Base-by-base conservation (phyloP, 148 eudicot species). In the Chenopodium suecicum region DNA sequence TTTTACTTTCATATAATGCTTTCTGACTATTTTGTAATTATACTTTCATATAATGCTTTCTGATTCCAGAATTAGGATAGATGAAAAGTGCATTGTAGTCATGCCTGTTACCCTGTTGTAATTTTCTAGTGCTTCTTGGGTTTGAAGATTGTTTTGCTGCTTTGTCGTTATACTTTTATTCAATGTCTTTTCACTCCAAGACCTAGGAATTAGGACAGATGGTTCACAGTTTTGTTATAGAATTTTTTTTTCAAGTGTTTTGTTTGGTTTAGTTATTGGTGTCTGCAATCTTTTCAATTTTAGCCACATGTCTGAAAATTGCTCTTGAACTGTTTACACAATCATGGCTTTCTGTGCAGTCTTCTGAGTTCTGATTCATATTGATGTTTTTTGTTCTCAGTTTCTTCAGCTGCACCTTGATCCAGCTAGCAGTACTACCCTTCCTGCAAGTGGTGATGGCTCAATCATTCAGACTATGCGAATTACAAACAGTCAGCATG, bases 341-440 rank as follows among this genome's bases (percentile, higher is more conserved):
- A 37, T 73, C 31, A 23, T 19, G 46, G 81, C 52, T 64, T 48
- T 71, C 46, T 27, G 11, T 60, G 32, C 71, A 82, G 2, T 12
- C 54, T 68, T 79, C 70, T 80, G 67, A 82, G 74, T 66, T 79
- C 70, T 80, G 67, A 82, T 77, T 66, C n/a, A 50, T 72, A 50
- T 81, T 86, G 32, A 78, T 73, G 80, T 78, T 71, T 48, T 37
- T 81, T 58, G 62, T 80, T 62, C 44, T 19, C 93, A 95, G 99
- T 95, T 93, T 88, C 99, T 95, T 85, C 98, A 95, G 81, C 83
- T 95, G 88, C 93, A 91, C 87, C 83, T 95, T 80, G 99, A 95
- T 72, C 98, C 99, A 74, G 99, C 98, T 75, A 95, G 98, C 81
- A 77, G 92, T 77, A 92, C 87, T 79, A 87, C 87, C 41, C 94